Conservation (phyloP, 2,329 filamentous ascomycete species). For the Cytospora chrysosperma region DNA sequence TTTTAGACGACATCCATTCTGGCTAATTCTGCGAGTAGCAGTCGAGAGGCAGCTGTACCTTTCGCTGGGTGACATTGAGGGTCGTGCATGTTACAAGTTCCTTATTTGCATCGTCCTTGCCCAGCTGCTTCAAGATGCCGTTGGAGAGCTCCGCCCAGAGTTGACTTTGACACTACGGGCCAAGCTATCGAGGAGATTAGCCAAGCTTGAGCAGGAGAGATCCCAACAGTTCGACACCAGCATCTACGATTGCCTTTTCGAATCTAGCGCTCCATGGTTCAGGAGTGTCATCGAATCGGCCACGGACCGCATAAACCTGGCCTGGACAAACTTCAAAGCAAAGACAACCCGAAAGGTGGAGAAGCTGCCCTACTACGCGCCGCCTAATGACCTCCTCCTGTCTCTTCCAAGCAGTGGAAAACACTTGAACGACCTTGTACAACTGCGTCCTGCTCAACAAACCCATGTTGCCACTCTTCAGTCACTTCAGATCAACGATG, state of each 20-base stretch:
- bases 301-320: slow-evolving; percentile 31
- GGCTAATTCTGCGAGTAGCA: slow-evolving; percentile 59
- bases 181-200: slow-evolving; percentile 56
- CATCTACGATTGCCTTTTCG: slow-evolving; percentile 33
- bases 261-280: slow-evolving; percentile 30
- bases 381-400: slow-evolving; percentile 34
- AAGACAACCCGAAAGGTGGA: slow-evolving; percentile 38
- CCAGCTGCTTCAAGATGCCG: slow-evolving; percentile 42
- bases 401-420: slow-evolving; percentile 41
- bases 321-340: slow-evolving; percentile 43
- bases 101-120: slow-evolving; percentile 50
- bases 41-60: slow-evolving; percentile 50
- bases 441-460: background rate
- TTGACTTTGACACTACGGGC: slow-evolving; percentile 40
- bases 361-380: slow-evolving; percentile 38
- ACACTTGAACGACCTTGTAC: slow-evolving; percentile 31
- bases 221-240: slow-evolving; percentile 14
- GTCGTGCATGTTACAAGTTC: slow-evolving; percentile 55
- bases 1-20: slow-evolving; percentile 61
- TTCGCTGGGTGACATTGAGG: slow-evolving; percentile 38
- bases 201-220: slow-evolving; percentile 52
- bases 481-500: background rate
- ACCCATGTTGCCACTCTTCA: background rate
- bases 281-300: slow-evolving; percentile 32
- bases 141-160: slow-evolving; percentile 36